Conservation (phyloP, 78 protist species). For the Guillardia theta region DNA sequence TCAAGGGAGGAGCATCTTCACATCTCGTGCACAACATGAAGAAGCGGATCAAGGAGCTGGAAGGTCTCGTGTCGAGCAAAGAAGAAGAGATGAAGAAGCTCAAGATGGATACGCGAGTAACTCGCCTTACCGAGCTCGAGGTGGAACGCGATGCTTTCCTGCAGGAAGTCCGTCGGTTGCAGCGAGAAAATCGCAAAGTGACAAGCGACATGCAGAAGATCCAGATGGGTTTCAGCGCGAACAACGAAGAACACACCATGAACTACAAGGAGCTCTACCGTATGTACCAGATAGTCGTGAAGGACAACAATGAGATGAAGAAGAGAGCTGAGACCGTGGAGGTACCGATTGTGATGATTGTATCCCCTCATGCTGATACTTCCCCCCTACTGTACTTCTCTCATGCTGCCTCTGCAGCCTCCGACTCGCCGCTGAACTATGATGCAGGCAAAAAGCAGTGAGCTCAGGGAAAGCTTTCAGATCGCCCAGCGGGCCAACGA, state of each 20-base stretch:
- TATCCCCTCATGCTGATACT: too few species aligned
- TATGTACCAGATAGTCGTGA: not conserved
- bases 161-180: constrained; percentile 10
- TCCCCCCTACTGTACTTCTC: too few species aligned
- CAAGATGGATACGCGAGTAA: not conserved
- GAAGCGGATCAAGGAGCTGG: not conserved
- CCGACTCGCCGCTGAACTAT: too few species aligned
- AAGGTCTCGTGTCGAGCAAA: not conserved
- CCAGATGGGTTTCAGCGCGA: too few species aligned
- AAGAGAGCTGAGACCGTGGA: too few species aligned
- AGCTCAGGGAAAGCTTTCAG: too few species aligned
- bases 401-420: too few species aligned
- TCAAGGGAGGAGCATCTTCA: not conserved
- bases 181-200: not conserved
- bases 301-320: too few species aligned
- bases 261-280: not conserved
- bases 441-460: too few species aligned
- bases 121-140: not conserved
- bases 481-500: too few species aligned
- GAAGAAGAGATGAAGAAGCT: not conserved
- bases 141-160: not conserved
- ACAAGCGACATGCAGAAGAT: too few species aligned
- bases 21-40: not conserved
- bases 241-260: not conserved
- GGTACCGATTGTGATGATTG: too few species aligned